Conservation (phyloP, 225 moss, liverwort and hornwort genomes). For the Sphagnum contortum region DNA sequence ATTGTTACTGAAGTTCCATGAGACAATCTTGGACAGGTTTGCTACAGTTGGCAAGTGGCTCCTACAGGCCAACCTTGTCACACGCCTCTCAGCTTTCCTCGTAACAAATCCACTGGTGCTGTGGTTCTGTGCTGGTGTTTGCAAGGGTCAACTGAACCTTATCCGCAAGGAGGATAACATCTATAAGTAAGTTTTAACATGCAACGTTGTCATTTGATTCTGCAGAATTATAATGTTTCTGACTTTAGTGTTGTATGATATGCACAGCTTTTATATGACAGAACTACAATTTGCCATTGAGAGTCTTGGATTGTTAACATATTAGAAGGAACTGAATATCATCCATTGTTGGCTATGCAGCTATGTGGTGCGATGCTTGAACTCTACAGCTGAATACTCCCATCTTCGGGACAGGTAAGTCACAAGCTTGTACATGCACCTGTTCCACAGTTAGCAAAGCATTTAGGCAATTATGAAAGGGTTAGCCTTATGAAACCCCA, state of each 20-base stretch:
- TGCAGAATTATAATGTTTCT: too few relatives aligned
- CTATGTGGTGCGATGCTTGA: slow-evolving; percentile 86
- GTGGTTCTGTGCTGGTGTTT: slow-evolving; percentile 99
- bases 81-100: slow-evolving; percentile 58
- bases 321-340: too few relatives aligned
- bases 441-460: too few relatives aligned
- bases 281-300: too few relatives aligned
- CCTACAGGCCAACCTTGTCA: slow-evolving; percentile 68
- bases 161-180: slow-evolving; percentile 94
- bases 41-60: slow-evolving; percentile 94
- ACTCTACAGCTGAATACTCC: slow-evolving; percentile 91
- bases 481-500: too few relatives aligned
- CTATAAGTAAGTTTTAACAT: slow-evolving; percentile 55
- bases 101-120: slow-evolving; percentile 85
- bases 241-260: too few relatives aligned
- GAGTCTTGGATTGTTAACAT: too few relatives aligned
- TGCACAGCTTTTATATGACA: too few relatives aligned
- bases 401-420: slow-evolving; percentile 91
- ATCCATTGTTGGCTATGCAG: slow-evolving; percentile 28
- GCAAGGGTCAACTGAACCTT: slow-evolving; percentile 85
- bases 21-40: slow-evolving; percentile 39
- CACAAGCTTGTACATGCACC: too few relatives aligned
- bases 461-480: too few relatives aligned
- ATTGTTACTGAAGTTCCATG: neutral
- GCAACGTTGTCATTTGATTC: neutral